Evolutionary conservation across 2,329 filamentous ascomycete species (phyloP).

Genomic region (Niveomyces coronatus): DNA sequence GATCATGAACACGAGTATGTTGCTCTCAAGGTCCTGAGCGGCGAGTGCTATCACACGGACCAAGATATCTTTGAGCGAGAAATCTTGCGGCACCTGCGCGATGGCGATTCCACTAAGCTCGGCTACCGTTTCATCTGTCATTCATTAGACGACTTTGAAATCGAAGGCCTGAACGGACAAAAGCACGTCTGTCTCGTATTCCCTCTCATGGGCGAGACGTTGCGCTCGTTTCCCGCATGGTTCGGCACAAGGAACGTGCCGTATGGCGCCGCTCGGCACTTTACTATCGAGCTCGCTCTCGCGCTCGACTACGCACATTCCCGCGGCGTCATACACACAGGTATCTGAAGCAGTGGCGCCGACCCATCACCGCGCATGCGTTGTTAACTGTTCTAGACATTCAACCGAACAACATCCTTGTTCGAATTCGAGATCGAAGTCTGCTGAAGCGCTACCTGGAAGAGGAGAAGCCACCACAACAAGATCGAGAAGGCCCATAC

Average conservation of each 20-base stretch:
- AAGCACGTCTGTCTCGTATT: conserved; percentile 21
- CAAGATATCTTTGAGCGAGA: conserved; percentile 14
- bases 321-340: conserved; percentile 15
- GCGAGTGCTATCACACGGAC: conserved; percentile 10
- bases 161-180: conserved; percentile 21
- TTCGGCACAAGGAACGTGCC: conserved; percentile 13
- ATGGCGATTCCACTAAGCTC: background rate
- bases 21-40: conserved; percentile 19
- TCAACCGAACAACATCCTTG: conserved; percentile 16
- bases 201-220: conserved; percentile 19
- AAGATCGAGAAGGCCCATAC: conserved; percentile 8
- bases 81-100: conserved; percentile 14
- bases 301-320: conserved; percentile 15
- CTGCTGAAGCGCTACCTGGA: conserved; percentile 12
- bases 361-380: background rate
- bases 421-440: conserved; percentile 13
- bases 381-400: conserved; percentile 12
- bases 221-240: conserved; percentile 13
- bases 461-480: conserved; percentile 1
- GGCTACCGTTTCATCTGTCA: conserved; percentile 12
- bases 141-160: conserved; percentile 17
- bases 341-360: conserved; percentile 8
- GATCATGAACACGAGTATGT: conserved; percentile 10
- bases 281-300: conserved; percentile 13
- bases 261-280: conserved; percentile 9